Percentiles rank a stretch among this genome's conserved stretches.
These are phyloP conservation scores for Haplosporangium sp. DNA, from an alignment of 371 early-diverging fungal genomes.

Conservation along the genomic window DNA sequence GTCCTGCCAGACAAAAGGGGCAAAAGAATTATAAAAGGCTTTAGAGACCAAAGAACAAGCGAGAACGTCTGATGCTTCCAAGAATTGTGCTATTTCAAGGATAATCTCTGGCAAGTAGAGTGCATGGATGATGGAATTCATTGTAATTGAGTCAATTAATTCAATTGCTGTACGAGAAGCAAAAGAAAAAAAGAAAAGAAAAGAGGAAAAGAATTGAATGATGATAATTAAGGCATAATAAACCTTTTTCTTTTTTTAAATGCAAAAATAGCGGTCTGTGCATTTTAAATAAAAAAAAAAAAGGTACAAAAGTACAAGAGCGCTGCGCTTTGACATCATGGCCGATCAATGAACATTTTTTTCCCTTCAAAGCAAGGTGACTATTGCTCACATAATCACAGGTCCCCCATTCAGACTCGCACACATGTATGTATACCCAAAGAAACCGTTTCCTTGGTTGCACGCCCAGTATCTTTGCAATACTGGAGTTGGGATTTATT, in stretches of 20 bases:
- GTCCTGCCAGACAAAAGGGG: constrained; percentile 8
- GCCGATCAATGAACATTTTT: neutral
- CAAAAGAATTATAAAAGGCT: neutral
- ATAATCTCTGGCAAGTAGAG: constrained; percentile 8
- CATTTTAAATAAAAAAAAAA: neutral
- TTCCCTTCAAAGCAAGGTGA: neutral
- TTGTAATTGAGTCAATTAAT: neutral
- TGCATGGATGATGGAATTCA: constrained; percentile 1
- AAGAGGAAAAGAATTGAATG: neutral
- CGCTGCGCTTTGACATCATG: neutral
- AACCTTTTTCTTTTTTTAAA: neutral
- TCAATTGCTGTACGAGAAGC: too few species aligned
- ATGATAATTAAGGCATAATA: neutral
- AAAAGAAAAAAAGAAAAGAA: neutral
- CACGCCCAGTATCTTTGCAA: too few species aligned
- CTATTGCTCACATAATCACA: neutral
- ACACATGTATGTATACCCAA: too few species aligned
- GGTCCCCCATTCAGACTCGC: neutral
- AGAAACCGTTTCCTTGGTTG: too few species aligned
- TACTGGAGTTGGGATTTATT: too few species aligned
- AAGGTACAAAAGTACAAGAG: neutral
- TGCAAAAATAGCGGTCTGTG: neutral
- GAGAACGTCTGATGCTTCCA: neutral
- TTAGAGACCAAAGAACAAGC: constrained; percentile 2
- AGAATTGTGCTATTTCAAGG: neutral